Conservation (phyloP, 176 grass and related monocot genomes). For the Juncus effusus region DNA sequence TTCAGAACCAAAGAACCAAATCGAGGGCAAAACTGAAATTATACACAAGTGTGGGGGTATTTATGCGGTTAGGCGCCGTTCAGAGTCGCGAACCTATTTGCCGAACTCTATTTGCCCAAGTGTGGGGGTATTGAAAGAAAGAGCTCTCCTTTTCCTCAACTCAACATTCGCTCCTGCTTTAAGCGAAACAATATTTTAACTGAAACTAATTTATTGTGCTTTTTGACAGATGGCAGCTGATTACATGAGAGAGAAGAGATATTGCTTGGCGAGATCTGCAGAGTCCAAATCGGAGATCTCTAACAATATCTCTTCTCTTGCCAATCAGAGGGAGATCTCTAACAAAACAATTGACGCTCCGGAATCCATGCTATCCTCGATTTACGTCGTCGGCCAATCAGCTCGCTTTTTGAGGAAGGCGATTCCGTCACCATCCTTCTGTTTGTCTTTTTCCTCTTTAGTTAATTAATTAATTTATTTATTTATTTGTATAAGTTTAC, state of each 20-base stretch:
- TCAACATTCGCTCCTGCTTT: conserved; percentile 87
- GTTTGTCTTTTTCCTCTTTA: conserved; percentile 57
- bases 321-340: too few relatives aligned
- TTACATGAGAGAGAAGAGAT: conserved; percentile 95
- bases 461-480: conserved; percentile 14
- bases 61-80: too few relatives aligned
- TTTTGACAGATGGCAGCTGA: conserved; percentile 76
- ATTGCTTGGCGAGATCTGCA: conserved; percentile 44
- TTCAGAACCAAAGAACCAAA: too few relatives aligned
- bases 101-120: conserved; percentile 71
- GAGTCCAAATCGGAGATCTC: conserved; percentile 37
- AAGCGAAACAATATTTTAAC: conserved; percentile 45
- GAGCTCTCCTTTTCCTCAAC: conserved; percentile 62
- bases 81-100: conserved; percentile 67
- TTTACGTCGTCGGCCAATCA: conserved; percentile 84
- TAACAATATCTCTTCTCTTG: too few relatives aligned
- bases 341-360: conserved; percentile 46
- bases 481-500: background rate
- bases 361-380: conserved; percentile 80
- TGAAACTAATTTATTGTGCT: conserved; percentile 5
- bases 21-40: too few relatives aligned
- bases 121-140: conserved; percentile 84
- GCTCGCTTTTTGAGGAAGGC: conserved; percentile 89
- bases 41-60: too few relatives aligned
- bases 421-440: conserved; percentile 66